These are phyloP conservation scores for Adansonia digitata DNA, from an alignment of 345 rosid genomes.

Conservation along the genomic window DNA sequence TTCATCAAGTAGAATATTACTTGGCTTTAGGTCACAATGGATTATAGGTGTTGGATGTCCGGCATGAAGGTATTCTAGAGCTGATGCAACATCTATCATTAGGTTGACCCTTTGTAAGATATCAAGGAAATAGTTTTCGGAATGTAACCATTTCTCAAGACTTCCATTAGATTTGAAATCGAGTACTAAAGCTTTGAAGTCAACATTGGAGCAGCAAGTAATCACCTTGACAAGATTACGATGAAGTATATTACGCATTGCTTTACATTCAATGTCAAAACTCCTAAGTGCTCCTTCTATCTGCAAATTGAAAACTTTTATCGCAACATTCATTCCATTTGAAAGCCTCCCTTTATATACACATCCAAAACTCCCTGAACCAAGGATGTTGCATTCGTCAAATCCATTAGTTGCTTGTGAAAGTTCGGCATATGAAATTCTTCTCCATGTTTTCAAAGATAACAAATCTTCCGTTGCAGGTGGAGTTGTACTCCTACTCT, in stretches of 20 bases:
- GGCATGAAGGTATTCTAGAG: conserved; percentile 9
- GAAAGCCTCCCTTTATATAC: neutral
- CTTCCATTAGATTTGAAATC: conserved; percentile 21
- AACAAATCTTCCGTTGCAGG: neutral
- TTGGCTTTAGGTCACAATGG: conserved; percentile 15
- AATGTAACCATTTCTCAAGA: conserved; percentile 17
- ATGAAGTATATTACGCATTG: conserved; percentile 1
- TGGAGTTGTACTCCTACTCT: neutral
- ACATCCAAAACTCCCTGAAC: neutral
- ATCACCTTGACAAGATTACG: conserved; percentile 24
- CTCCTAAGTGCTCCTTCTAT: neutral
- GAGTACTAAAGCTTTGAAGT: conserved; percentile 10
- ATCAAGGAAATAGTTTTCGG: neutral
- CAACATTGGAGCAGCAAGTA: conserved; percentile 9
- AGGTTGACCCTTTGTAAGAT: neutral
- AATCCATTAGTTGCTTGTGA: neutral
- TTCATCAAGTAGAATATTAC: conserved; percentile 7
- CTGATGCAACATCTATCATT: conserved; percentile 12
- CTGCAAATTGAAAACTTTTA: neutral
- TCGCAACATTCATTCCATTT: neutral
- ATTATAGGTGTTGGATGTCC: neutral
- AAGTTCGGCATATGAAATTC: neutral
- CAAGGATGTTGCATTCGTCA: neutral
- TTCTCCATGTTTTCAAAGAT: neutral
- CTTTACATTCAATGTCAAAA: conserved; percentile 13